A percentile compares a stretch with the other conserved stretches of the same genome.
Evolutionary conservation across 192 early-diverging fungal genomes (phyloP).

Genomic region (Chytriomyces confervae): DNA sequence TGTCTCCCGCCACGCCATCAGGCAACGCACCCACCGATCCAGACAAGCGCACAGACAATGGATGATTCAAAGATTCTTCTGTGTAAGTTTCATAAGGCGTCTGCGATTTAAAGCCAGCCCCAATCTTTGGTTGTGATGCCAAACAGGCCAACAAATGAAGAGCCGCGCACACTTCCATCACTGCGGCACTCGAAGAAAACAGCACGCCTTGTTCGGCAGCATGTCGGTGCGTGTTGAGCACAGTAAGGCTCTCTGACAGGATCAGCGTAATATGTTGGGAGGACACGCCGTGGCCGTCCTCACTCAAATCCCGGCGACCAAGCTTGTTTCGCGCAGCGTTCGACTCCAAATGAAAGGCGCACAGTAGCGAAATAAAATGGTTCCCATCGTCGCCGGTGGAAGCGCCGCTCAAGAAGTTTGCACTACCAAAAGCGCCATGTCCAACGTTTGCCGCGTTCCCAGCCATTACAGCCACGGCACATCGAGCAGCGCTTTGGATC

Average conservation of each 20-base stretch:
- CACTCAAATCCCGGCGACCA: background rate
- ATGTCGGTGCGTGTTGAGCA: conserved; percentile 46
- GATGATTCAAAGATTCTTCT: background rate
- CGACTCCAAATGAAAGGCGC: conserved; percentile 23
- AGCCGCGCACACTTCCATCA: conserved; percentile 46
- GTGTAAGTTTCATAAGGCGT: background rate
- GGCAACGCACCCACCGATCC: conserved; percentile 25
- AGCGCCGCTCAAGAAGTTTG: background rate
- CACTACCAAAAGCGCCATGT: conserved; percentile 1
- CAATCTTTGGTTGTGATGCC: conserved; percentile 1
- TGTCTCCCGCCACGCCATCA: conserved; percentile 32
- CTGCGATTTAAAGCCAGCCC: background rate
- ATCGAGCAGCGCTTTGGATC: background rate
- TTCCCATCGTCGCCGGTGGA: conserved; percentile 5
- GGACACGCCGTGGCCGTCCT: background rate
- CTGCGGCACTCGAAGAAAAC: background rate
- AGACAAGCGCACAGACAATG: background rate
- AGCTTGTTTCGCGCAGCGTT: background rate
- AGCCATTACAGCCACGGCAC: background rate
- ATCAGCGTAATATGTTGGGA: conserved; percentile 43
- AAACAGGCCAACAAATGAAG: conserved; percentile 40
- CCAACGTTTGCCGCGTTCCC: background rate
- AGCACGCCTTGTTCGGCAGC: conserved; percentile 22
- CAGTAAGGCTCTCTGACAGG: conserved; percentile 51
- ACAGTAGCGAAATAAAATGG: conserved; percentile 38